These are phyloP conservation scores for Coniochaeta pulveracea DNA, from an alignment of 2,329 filamentous ascomycete species.

Conservation along the genomic window DNA sequence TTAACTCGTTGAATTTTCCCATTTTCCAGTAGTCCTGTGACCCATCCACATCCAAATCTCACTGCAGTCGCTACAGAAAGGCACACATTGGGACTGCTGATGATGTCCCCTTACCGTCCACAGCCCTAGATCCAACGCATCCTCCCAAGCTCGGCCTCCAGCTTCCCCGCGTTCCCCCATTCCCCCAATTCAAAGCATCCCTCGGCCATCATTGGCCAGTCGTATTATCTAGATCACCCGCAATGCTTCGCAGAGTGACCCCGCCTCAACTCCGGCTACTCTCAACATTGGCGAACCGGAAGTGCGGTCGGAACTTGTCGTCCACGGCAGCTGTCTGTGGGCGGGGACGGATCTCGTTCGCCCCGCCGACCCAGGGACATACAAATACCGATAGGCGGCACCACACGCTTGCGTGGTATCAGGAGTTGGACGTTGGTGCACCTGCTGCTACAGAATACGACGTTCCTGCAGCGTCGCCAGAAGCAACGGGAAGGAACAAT, in stretches of 20 bases:
- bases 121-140: no score
- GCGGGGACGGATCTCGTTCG: no score
- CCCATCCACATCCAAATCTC: no score
- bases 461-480: not conserved
- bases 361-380: no score
- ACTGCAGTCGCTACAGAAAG: not conserved
- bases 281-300: slow-evolving; percentile 2
- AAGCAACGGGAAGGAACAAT: not conserved
- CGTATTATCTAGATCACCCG: slow-evolving; percentile 2
- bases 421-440: not conserved
- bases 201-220: slow-evolving; percentile 1
- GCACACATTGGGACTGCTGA: not conserved
- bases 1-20: not conserved
- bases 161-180: slow-evolving; percentile 1
- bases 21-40: not conserved
- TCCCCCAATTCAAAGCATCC: not conserved
- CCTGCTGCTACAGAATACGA: not conserved
- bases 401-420: no score
- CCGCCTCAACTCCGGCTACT: not conserved
- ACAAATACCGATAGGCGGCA: no score
- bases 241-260: slow-evolving; percentile 1
- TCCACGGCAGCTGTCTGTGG: no score
- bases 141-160: not conserved
- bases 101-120: not conserved
- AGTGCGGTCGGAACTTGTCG: no score